These are phyloP conservation scores for Phoma sp. DNA, from an alignment of 2,329 filamentous ascomycete species.

Conservation along the genomic window DNA sequence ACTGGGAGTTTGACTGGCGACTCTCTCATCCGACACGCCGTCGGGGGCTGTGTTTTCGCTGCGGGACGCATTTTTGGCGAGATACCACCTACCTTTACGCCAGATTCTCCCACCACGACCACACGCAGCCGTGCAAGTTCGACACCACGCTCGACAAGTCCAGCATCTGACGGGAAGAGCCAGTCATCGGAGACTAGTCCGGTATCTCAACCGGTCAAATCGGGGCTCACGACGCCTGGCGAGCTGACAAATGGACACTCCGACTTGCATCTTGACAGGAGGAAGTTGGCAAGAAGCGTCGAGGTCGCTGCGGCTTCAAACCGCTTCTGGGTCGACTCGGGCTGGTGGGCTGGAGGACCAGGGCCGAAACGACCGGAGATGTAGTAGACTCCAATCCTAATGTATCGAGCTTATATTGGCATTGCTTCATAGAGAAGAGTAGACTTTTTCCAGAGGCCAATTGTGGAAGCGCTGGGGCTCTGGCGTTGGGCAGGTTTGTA, in stretches of 20 bases:
- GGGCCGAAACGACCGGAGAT: constrained; percentile 18
- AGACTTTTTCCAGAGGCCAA: neutral
- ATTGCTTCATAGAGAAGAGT: neutral
- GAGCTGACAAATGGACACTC: constrained; percentile 45
- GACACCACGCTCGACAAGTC: constrained; percentile 32
- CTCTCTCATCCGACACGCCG: constrained; percentile 64
- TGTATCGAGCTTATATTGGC: neutral
- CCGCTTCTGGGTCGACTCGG: constrained; percentile 38
- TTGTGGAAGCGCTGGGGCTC: no score
- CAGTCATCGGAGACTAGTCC: constrained; percentile 18
- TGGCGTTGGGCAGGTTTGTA: no score
- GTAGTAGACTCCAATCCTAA: neutral
- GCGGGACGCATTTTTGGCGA: constrained; percentile 56
- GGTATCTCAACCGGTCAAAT: constrained; percentile 8
- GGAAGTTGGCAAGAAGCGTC: constrained; percentile 37
- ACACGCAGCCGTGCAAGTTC: constrained; percentile 14
- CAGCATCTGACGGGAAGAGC: constrained; percentile 23
- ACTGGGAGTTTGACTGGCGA: constrained; percentile 66
- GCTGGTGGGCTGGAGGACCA: constrained; percentile 47
- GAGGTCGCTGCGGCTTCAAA: constrained; percentile 41
- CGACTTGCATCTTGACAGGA: constrained; percentile 47
- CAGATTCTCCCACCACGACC: constrained; percentile 17
- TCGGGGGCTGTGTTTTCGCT: constrained; percentile 63
- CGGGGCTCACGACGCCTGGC: constrained; percentile 24
- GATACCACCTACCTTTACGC: constrained; percentile 29